Evolutionary conservation across 1,284 basidiomycete species (phyloP).

Genomic region (Fomitopsis pinicola): DNA sequence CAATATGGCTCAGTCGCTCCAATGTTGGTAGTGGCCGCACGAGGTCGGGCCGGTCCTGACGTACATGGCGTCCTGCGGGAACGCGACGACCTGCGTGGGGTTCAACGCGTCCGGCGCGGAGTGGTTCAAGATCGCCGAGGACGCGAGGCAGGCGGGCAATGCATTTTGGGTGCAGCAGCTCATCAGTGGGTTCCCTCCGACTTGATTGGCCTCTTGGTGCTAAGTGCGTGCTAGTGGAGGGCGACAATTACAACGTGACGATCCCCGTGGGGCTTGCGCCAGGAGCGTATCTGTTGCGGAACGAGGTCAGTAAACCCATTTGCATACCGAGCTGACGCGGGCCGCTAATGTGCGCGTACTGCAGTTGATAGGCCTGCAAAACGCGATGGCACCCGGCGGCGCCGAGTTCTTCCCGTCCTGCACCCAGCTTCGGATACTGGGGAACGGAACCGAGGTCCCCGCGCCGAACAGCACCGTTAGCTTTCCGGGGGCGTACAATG

Average conservation of each 20-base stretch:
- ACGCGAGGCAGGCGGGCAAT: constrained; percentile 32
- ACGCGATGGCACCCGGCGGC: constrained; percentile 42
- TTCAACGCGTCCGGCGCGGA: constrained; percentile 53
- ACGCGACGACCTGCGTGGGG: constrained; percentile 47
- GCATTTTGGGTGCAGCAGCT: constrained; percentile 34
- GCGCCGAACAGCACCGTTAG: constrained; percentile 50
- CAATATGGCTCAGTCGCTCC: background rate
- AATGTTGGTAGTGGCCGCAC: constrained; percentile 42
- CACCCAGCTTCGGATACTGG: constrained; percentile 53
- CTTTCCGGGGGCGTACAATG: constrained; percentile 62
- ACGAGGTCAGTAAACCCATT: constrained; percentile 35
- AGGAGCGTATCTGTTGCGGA: constrained; percentile 67
- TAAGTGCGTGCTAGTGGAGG: constrained; percentile 24
- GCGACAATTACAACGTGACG: constrained; percentile 38
- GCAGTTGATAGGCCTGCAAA: constrained; percentile 62
- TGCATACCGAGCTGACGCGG: background rate
- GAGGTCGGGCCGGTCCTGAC: constrained; percentile 59
- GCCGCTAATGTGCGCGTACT: background rate
- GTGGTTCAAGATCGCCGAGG: constrained; percentile 66
- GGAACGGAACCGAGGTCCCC: constrained; percentile 43
- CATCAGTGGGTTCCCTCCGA: constrained; percentile 28
- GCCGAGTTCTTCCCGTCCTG: constrained; percentile 77
- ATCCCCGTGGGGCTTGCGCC: constrained; percentile 52
- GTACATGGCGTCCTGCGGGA: constrained; percentile 63
- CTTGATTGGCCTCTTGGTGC: background rate